A percentile compares a stretch with the other conserved stretches of the same genome.
phyloP scores from a whole-genome alignment of 2,329 filamentous ascomycete genomes.

The Aspergillus ochraceoroseus region DNA sequence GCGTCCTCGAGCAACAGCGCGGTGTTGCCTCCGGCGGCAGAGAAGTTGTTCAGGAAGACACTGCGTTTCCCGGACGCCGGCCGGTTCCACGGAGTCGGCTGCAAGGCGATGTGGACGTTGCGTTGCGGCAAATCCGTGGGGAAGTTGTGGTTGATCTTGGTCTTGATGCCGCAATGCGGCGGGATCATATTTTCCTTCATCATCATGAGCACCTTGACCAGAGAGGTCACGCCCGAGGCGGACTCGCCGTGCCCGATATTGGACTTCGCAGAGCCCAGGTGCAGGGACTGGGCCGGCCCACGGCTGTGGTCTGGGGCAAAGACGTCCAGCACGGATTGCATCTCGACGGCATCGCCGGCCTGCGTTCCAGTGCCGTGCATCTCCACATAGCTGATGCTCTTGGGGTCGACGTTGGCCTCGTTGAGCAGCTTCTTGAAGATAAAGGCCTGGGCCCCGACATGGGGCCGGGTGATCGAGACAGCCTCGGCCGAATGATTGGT shows the following conservation, averaged over 20 bases:
- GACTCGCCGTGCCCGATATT: constrained; percentile 62
- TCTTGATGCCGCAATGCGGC: constrained; percentile 37
- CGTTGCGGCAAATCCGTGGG: constrained; percentile 43
- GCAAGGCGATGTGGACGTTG: constrained; percentile 45
- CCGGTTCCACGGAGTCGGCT: constrained; percentile 41
- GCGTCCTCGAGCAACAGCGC: constrained; percentile 61
- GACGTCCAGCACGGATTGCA: constrained; percentile 66
- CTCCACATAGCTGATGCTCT: constrained; percentile 77
- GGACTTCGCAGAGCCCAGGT: constrained; percentile 60
- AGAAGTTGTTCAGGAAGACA: constrained; percentile 61
- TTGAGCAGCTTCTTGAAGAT: constrained; percentile 67
- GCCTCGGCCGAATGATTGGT: constrained; percentile 82
- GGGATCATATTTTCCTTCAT: constrained; percentile 34
- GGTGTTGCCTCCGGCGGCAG: constrained; percentile 67
- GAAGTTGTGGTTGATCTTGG: constrained; percentile 45
- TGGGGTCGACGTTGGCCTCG: constrained; percentile 68
- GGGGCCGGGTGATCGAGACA: constrained; percentile 78
- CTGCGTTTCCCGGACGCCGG: constrained; percentile 32
- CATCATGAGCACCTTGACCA: constrained; percentile 40
- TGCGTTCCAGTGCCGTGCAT: constrained; percentile 89
- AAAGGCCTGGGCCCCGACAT: constrained; percentile 68
- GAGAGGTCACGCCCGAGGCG: constrained; percentile 51
- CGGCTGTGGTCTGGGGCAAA: constrained; percentile 53
- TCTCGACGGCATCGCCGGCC: constrained; percentile 73
- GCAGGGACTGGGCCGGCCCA: constrained; percentile 45